These are phyloP conservation scores for Zymoseptoria pseudotritici DNA, from an alignment of 2,329 filamentous ascomycete species.

Conservation along the genomic window DNA sequence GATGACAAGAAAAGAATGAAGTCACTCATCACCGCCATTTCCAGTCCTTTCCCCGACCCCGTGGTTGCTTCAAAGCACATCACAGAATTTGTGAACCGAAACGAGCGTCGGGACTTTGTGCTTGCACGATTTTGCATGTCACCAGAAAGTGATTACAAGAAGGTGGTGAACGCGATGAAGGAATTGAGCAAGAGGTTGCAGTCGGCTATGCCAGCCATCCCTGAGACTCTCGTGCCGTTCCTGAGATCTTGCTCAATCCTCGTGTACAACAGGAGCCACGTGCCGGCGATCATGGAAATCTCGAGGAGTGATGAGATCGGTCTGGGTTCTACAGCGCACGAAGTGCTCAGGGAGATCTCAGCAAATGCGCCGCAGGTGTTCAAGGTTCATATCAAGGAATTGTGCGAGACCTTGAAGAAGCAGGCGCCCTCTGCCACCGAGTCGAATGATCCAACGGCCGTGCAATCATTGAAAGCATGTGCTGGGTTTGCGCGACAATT, in stretches of 20 bases:
- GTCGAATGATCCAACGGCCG: constrained; percentile 64
- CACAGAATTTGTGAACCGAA: constrained; percentile 81
- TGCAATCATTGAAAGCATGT: constrained; percentile 89
- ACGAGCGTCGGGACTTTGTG: constrained; percentile 85
- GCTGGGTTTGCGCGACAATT: constrained; percentile 85
- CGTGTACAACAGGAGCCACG: constrained; percentile 89
- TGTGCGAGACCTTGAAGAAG: constrained; percentile 78
- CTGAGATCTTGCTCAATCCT: constrained; percentile 77
- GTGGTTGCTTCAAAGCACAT: constrained; percentile 67
- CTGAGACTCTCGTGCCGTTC: constrained; percentile 75
- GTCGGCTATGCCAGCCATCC: constrained; percentile 50
- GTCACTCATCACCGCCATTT: constrained; percentile 64
- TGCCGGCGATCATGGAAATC: constrained; percentile 80
- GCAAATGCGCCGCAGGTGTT: constrained; percentile 82
- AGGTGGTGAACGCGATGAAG: constrained; percentile 80
- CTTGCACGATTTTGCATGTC: constrained; percentile 80
- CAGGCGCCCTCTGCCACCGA: constrained; percentile 65
- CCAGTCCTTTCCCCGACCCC: constrained; percentile 68
- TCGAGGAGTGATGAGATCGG: constrained; percentile 76
- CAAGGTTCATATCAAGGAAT: constrained; percentile 82
- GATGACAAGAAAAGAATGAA: constrained; percentile 57
- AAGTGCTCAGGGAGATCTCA: constrained; percentile 87
- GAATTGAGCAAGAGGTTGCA: constrained; percentile 68
- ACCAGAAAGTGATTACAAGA: constrained; percentile 84
- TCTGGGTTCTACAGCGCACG: constrained; percentile 71